Conservation (phyloP, 768 basidiomycete genomes). For the Termitomyces sp. region DNA sequence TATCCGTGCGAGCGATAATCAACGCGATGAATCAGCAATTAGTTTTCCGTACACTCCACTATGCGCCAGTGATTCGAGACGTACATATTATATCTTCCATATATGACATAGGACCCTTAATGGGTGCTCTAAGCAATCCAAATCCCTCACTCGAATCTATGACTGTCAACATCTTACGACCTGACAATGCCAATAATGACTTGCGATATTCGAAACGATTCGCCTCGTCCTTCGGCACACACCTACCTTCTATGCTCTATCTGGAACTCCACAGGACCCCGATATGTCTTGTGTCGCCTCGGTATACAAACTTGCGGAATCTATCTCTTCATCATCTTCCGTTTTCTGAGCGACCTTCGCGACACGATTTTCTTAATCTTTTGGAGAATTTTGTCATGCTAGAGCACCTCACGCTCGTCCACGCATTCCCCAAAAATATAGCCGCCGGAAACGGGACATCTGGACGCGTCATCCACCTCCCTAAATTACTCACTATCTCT, state of each 20-base stretch:
- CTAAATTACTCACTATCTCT: constrained; percentile 21
- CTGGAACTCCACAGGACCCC: constrained; percentile 30
- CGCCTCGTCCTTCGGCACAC: constrained; percentile 22
- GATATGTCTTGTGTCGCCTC: constrained; percentile 29
- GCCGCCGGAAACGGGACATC: constrained; percentile 10
- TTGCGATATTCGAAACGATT: constrained; percentile 20
- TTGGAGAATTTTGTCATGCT: constrained; percentile 27
- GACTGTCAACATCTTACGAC: constrained; percentile 22
- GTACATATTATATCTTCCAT: constrained; percentile 29
- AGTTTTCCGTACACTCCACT: constrained; percentile 26
- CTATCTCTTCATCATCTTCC: constrained; percentile 31
- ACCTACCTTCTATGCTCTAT: constrained; percentile 24
- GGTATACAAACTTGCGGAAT: constrained; percentile 28
- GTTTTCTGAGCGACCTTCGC: constrained; percentile 27
- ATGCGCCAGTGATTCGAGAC: constrained; percentile 28
- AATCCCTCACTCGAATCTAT: constrained; percentile 29
- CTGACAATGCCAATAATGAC: constrained; percentile 10
- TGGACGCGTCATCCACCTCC: constrained; percentile 18
- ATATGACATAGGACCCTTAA: constrained; percentile 26
- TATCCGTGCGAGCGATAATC: constrained; percentile 26
- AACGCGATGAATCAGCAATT: constrained; percentile 23
- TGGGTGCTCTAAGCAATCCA: constrained; percentile 27
- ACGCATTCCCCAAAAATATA: constrained; percentile 25
- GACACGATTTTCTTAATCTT: constrained; percentile 25
- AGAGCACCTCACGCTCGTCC: constrained; percentile 27